phyloP scores from a whole-genome alignment of 495 filamentous ascomycete species.

The Penicillium cosmopolitanum region DNA sequence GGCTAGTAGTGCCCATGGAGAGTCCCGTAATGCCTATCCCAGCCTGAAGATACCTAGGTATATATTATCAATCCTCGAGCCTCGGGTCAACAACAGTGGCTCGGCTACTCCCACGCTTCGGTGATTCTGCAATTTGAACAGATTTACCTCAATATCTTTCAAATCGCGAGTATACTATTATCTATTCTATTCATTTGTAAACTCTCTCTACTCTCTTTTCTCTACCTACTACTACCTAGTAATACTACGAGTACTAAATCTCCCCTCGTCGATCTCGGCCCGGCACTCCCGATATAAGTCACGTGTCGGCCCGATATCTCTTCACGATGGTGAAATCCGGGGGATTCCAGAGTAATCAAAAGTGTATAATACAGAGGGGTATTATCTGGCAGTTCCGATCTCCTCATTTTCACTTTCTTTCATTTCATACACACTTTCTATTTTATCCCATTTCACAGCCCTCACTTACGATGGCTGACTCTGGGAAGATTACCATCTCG shows the following conservation, averaged over 20 bases:
- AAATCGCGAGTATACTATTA: no score
- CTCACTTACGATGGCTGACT: constrained; percentile 28
- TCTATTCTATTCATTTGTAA: not conserved
- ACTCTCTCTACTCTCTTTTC: no score
- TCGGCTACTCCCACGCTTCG: no score
- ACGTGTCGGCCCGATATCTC: constrained; percentile 36
- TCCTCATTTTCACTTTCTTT: not conserved
- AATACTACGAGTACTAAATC: no score
- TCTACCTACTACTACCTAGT: no score
- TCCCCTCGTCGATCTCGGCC: constrained; percentile 20
- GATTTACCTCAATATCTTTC: no score
- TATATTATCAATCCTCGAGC: no score
- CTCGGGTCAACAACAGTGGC: no score
- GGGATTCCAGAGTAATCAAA: not conserved
- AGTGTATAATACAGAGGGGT: not conserved
- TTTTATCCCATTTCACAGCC: not conserved
- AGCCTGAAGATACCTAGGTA: no score
- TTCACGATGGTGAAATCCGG: constrained; percentile 1
- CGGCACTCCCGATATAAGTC: constrained; percentile 20
- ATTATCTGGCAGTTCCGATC: not conserved
- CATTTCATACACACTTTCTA: not conserved
- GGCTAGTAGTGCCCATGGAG: no score
- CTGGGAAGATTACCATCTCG: constrained; percentile 46
- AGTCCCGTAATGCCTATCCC: no score
- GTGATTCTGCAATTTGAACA: no score